Evolutionary conservation across 2,329 filamentous ascomycete species (phyloP).

Genomic region (Pseudogymnoascus sp.): DNA sequence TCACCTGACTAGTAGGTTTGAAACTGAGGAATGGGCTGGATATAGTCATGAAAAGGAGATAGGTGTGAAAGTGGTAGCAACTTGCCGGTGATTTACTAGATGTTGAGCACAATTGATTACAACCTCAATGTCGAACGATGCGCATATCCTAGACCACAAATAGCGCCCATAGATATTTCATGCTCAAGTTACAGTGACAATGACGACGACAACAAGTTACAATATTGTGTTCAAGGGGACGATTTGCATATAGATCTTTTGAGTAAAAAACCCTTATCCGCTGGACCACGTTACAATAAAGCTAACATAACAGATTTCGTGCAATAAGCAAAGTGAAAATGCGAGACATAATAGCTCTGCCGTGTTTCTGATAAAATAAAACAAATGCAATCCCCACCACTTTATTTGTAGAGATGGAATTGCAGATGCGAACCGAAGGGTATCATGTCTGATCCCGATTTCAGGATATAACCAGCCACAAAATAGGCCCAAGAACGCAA

Average conservation of each 20-base stretch:
- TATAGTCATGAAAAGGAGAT: not conserved
- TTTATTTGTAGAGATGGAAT: not conserved
- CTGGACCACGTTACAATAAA: not conserved
- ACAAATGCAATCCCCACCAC: not conserved
- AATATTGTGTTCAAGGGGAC: too few species aligned
- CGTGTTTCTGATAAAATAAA: not conserved
- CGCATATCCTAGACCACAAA: not conserved
- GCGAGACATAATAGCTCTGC: not conserved
- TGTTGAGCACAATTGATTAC: not conserved
- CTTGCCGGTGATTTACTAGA: not conserved
- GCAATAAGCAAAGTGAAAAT: not conserved
- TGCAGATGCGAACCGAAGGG: slow-evolving; percentile 1
- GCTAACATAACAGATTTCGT: not conserved
- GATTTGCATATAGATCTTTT: too few species aligned
- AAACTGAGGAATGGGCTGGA: not conserved
- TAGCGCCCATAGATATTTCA: too few species aligned
- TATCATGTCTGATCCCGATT: not conserved
- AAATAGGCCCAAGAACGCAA: slow-evolving; percentile 7
- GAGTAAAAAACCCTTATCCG: too few species aligned
- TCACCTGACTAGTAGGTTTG: not conserved
- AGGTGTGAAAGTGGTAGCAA: not conserved
- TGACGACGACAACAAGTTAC: too few species aligned
- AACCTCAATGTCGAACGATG: not conserved
- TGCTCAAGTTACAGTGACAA: too few species aligned
- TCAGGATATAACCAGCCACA: not conserved